Evolutionary conservation across 2,329 filamentous ascomycete genomes (phyloP), one percentile per base, ranked within the genome.

Genomic region (Aspergillus awamori): DNA sequence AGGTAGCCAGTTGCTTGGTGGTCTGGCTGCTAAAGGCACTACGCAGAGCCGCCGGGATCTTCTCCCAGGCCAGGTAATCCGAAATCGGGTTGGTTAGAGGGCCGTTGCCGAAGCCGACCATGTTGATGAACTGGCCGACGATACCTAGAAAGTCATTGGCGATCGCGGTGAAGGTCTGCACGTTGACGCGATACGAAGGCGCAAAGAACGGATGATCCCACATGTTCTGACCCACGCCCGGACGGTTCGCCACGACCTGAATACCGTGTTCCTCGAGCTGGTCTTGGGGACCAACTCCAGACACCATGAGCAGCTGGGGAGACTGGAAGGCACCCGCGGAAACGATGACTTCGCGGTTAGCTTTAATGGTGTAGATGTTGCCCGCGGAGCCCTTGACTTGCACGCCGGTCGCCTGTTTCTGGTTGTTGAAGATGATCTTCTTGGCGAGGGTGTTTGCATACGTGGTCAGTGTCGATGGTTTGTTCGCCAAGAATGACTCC

Each of bases 301-400:
- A 83, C 3, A 83, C 75, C 73, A 83, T 82, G 8, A 85, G 74
- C 1, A 67, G 55, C 52, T 67, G 65, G 0, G 65, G 65, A 15
- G 80, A 83, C 64, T 86, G 83, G 66, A 83, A 84, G 4, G 79
- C 76, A 3, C 85, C 85, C 0, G 80, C 82, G 0, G 82, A 78
- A 8, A 87, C 61, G 41, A 81, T 78, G 5, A 80, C 78, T 64
- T 87, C 85, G 30, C 77, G 77, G 15, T 76, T 80, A 20, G 84
- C 82, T 2, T 74, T 74, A 60, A 86, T 78, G 36, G 70, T 80
- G 7, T 63, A 54, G 0, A 51, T 58, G 8, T 63, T 66, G 13
- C 65, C 65, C 4, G 61, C 22, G 8, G 17, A 5, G 4, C 62
- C 65, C 33, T 67, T 66, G 13, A 80, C 75, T 24, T 69, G 47